Evolutionary conservation across 345 rosid genomes (phyloP), one percentile per base, ranked within the genome.

Genomic region (Brassica juncea): DNA sequence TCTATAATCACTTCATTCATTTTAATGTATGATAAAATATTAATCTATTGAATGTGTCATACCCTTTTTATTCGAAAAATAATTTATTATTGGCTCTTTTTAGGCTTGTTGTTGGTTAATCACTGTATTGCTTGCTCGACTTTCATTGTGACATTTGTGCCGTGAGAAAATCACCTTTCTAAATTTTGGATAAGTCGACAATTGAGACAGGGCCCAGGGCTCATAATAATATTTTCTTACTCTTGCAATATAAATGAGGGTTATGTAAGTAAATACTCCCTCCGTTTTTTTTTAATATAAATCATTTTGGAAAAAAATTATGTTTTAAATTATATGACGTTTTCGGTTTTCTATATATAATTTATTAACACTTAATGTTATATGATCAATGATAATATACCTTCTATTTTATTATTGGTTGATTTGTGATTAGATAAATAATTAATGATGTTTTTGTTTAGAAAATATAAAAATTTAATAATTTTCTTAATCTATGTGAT

Each of bases 1-100:
- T 28, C n/a, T n/a, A 10, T 25, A 34, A 73, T 73, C 49, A 61
- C 77, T 55, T 44, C 69, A 32, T 67, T 66, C 82, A 68, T 78
- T 49, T 60, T 47, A 60, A 8, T 73, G 34, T 68, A 42, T 68
- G 61, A 68, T 42, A 68, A 60, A 55, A 32, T 62, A 73, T 15
- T 59, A 67, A 67, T 73, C 21, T 27, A 73, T 68, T 66, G 66
- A 61, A 80, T 70, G 44, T 72, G 47, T 68, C 73, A 34, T 35
- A 30, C 32, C 68, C 67, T 28, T 7, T 61, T 73, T 34, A 32
- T 34, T 34, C 52, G 59, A 25, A 54, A n/a, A 66, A 27, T 10
- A 23, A 19, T 19, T 2, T 66, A 16, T 30, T 57, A 65, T 37
- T 66, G 67, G 60, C 66, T 57, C 39, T 30, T 55, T 55, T n/a